A percentile compares a stretch with the other conserved stretches of the same genome.
Evolutionary conservation across 192 early-diverging fungal genomes (phyloP).

Genomic region (Backusella luteola): DNA sequence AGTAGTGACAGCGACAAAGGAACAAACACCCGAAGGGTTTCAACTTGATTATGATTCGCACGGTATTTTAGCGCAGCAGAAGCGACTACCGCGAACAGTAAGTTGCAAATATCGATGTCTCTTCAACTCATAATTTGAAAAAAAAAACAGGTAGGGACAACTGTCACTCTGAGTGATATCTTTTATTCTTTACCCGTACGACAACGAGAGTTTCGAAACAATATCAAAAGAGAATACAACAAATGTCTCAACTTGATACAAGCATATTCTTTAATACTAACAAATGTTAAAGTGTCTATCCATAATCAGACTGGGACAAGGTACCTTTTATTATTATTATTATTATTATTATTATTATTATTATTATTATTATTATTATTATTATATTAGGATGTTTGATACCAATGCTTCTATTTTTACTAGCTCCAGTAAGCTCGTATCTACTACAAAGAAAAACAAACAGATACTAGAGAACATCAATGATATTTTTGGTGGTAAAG

Average conservation of each 20-base stretch:
- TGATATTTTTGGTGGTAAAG: slow-evolving; percentile 74
- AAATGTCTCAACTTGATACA: slow-evolving; percentile 79
- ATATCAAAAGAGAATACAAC: slow-evolving; percentile 76
- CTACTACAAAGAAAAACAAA: slow-evolving; percentile 63
- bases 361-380: neutral
- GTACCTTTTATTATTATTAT: slow-evolving; percentile 19
- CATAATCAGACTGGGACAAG: slow-evolving; percentile 61
- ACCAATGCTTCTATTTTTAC: neutral
- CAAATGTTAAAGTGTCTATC: slow-evolving; percentile 63
- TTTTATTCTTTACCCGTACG: slow-evolving; percentile 91
- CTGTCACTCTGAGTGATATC: slow-evolving; percentile 67
- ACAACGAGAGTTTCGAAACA: slow-evolving; percentile 78
- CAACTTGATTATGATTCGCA: slow-evolving; percentile 65
- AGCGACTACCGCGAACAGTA: slow-evolving; percentile 54
- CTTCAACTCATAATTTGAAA: too few species aligned
- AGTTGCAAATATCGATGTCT: neutral
- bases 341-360: too few species aligned
- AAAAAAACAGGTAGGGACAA: slow-evolving; percentile 63
- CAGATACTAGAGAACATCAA: slow-evolving; percentile 66
- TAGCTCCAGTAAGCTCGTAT: slow-evolving; percentile 47
- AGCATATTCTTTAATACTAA: slow-evolving; percentile 77
- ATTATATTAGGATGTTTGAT: neutral
- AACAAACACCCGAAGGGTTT: slow-evolving; percentile 53
- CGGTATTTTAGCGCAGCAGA: slow-evolving; percentile 56
- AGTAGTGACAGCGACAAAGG: slow-evolving; percentile 67